Base-by-base conservation (phyloP, 169 alveolate genomes). In the Plasmodium sp. region DNA sequence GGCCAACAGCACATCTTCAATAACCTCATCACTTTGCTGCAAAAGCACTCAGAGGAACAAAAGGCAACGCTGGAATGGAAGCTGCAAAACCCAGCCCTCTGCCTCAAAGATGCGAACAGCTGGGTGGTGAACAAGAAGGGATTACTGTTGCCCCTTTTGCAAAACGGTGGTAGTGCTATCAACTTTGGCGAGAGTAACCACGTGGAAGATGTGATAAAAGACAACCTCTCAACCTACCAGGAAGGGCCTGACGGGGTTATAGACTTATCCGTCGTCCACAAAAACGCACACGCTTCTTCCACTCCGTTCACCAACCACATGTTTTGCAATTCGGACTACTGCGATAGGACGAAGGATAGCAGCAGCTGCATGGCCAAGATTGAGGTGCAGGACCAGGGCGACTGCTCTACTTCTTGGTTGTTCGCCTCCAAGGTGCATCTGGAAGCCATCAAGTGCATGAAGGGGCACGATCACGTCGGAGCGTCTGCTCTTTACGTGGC, bases 361-460 rank as follows among this genome's bases (percentile, higher is more conserved):
- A 54, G 12, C 41, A 56, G 77, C 18, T 82, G 90, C 36, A 0
- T 82, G 1, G 22, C 90, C 0, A 48, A 82, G 0, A 82, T 82
- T 4, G 51, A 56, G 39, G 81, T 34, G 7, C 36, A 27, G 22
- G 90, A 82, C 18, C 80, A 82, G 5, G 79, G 90, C 54, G 22
- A n/a, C 22, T 82, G 90, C n/a, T 48, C 90, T 0, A 82, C 79
- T 0, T 82, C 90, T 4, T 82, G 90, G 77, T 16, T 82, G 10
- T 82, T 82, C 43, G 90, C 80, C 5, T 82, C 90, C 36, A 82
- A 82, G 54, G 5, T 56, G 12, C 79, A 54, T 2, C 36, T 84
- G 14, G 93, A 73, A 84, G n/a, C 84, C 1, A 16, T 75, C 2
- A 84, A 16, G n/a, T 73, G 93, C 6, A 41, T 84, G 93, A 84